A percentile compares a stretch with the other conserved stretches of the same genome.
phyloP scores from a whole-genome alignment of 148 eudicot species.

The Heliamphora exappendiculata region DNA sequence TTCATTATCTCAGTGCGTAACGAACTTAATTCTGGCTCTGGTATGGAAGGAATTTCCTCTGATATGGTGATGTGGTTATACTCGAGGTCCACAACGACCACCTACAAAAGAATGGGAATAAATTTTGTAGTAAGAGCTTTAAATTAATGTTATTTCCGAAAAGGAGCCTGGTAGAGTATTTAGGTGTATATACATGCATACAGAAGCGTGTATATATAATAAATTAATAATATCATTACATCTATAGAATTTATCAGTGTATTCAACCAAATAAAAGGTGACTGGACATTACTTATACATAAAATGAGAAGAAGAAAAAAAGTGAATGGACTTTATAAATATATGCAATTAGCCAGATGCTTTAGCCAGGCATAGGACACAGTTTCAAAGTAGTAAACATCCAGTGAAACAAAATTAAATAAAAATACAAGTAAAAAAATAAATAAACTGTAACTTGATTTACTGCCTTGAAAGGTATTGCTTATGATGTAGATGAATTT shows the following conservation, averaged over 20 bases:
- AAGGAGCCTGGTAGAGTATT: not conserved
- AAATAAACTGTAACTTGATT: not conserved
- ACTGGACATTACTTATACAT: no score
- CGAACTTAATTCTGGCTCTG: slow-evolving; percentile 81
- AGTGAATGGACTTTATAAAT: not conserved
- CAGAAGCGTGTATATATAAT: no score
- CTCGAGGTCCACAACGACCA: slow-evolving; percentile 93
- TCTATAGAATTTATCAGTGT: not conserved
- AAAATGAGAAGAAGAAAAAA: no score
- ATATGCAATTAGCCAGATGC: slow-evolving; percentile 3
- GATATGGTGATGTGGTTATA: slow-evolving; percentile 72
- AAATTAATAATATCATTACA: no score
- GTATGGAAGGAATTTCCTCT: slow-evolving; percentile 93
- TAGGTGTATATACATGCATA: not conserved
- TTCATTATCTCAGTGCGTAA: slow-evolving; percentile 73
- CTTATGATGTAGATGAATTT: not conserved
- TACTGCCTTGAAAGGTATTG: not conserved
- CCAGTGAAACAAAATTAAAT: not conserved
- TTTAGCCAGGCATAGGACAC: not conserved
- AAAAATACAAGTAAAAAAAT: not conserved
- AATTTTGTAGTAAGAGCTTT: not conserved
- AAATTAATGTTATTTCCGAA: not conserved
- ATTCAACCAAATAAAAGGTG: slow-evolving; percentile 6
- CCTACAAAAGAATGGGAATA: slow-evolving; percentile 36
- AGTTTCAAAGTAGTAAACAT: not conserved